Base-by-base conservation (phyloP, 2,329 filamentous ascomycete species). In the Nothophoma quercina region DNA sequence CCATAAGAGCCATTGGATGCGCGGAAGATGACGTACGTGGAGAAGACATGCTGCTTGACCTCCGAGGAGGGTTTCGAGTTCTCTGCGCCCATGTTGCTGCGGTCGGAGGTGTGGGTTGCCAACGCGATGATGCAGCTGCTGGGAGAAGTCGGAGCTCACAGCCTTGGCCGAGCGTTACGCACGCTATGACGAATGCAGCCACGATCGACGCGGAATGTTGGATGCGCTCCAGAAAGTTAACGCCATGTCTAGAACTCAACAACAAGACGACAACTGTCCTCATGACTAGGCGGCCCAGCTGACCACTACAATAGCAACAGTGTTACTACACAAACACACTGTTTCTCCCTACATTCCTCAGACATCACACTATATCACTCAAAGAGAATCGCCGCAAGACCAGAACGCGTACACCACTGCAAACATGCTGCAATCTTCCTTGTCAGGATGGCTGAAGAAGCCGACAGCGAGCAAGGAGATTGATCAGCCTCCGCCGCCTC, bases 11-110 rank as follows among this genome's bases (percentile, higher is more conserved):
- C 67, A 72, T 70, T 73, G 67, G 36, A 2, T 7, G 7, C 8
- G 43, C 19, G 18, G 19, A 28, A 21, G 23, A 29, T 2, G 5
- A 75, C 81, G 56, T 77, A 87, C 84, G 84, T 79, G 43, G 81
- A 79, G 74, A 88, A 88, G 69, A 86, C 77, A 76, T 87, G 84
- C 75, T 85, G 83, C 64, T 79, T 73, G 53, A 72, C 76, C 66
- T 79, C 74, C 59, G 75, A 76, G 58, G 82, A 78, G 63, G 82
- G 81, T 76, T 86, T 87, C 45, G 85, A 88, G 75, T 80, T 80
- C 63, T 83, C 83, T 69, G 81, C 80, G 72, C 85, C 85, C 85
- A 88, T 88, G 71, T 69, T 68, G 65, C 42, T 56, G 60, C 49
- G 55, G 59, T 45, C 55, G 59, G 57, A 36, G 49, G 46, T 56